A percentile compares a stretch with the other conserved stretches of the same genome.
Conservation (phyloP, 495 filamentous ascomycete genomes). For the Neurospora sp. region DNA sequence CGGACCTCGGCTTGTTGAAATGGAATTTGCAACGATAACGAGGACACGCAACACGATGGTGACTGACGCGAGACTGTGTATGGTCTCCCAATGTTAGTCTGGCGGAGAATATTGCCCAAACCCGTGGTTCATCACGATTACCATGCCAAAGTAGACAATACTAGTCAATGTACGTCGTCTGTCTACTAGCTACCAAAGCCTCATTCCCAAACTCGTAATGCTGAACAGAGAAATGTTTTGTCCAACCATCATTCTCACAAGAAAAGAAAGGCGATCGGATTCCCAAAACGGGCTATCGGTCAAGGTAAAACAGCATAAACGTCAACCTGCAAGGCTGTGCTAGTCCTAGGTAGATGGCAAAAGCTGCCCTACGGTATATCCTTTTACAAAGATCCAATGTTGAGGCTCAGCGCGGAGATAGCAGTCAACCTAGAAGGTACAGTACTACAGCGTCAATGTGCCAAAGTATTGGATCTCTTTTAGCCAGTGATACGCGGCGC, state of each 20-base stretch:
- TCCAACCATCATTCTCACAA: not conserved
- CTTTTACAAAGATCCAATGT: not conserved
- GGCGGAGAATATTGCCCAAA: not conserved
- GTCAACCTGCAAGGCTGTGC: not conserved
- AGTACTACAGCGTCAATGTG: not conserved
- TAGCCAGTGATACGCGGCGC: not conserved
- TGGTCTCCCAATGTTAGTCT: not conserved
- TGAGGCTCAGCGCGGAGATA: not conserved
- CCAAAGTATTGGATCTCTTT: not conserved
- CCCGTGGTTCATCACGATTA: not conserved
- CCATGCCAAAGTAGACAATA: not conserved
- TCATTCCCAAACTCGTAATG: not conserved
- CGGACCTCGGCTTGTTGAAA: not conserved
- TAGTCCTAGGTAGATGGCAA: not conserved
- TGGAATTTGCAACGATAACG: not conserved
- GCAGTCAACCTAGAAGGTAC: no score
- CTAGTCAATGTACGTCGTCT: not conserved
- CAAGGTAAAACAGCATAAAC: not conserved
- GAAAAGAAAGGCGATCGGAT: not conserved
- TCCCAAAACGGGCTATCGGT: not conserved
- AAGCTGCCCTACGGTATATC: not conserved
- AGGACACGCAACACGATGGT: not conserved
- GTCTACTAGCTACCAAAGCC: not conserved
- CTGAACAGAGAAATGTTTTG: not conserved
- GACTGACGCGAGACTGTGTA: not conserved